Evolutionary conservation across 2,329 filamentous ascomycete species (phyloP).

Genomic region (Leptographium flavum): DNA sequence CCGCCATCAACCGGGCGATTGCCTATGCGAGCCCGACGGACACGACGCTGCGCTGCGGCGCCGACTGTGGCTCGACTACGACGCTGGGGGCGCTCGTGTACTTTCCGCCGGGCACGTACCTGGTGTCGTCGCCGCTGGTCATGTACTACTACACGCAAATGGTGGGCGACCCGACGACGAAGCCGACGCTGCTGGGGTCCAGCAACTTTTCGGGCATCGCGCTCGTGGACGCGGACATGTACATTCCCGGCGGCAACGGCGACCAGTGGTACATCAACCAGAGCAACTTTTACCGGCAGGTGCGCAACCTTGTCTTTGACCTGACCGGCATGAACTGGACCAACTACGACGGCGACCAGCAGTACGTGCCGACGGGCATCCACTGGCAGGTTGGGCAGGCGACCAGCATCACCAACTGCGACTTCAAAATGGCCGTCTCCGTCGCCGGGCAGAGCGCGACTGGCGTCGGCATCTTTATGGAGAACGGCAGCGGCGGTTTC

Average conservation of each 20-base stretch:
- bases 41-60: conserved; percentile 6
- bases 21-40: conserved; percentile 15
- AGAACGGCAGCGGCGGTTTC: conserved; percentile 51
- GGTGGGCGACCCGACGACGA: conserved; percentile 8
- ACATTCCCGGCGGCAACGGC: conserved; percentile 30
- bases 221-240: conserved; percentile 12
- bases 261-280: conserved; percentile 19
- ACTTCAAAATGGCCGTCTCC: conserved; percentile 32
- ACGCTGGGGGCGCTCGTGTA: conserved; percentile 10
- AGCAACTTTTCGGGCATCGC: conserved; percentile 1
- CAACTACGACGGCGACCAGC: conserved; percentile 24
- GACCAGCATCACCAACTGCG: conserved; percentile 40
- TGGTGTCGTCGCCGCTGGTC: conserved; percentile 7
- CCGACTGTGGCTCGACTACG: conserved; percentile 7
- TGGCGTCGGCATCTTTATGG: conserved; percentile 38
- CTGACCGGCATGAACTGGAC: conserved; percentile 22
- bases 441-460: conserved; percentile 27
- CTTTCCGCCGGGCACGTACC: conserved; percentile 12
- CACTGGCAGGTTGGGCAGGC: conserved; percentile 58
- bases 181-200: conserved; percentile 7
- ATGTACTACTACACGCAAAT: conserved; percentile 11
- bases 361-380: conserved; percentile 30
- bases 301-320: conserved; percentile 43
- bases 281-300: conserved; percentile 33
- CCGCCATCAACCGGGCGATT: conserved; percentile 54